Conservation (phyloP, 371 early-diverging fungal species). For the Circinella minor region DNA sequence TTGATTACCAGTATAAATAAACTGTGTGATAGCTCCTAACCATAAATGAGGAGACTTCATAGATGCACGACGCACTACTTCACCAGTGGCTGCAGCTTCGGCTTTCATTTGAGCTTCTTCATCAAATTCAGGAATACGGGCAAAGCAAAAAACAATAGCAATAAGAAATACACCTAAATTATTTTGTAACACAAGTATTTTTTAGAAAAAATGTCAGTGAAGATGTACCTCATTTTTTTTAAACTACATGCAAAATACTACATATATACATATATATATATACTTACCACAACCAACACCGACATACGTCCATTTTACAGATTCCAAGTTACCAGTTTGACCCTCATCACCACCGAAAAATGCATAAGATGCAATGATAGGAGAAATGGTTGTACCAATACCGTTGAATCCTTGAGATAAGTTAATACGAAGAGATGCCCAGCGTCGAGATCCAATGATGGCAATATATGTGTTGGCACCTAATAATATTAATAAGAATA, state of each 20-base stretch:
- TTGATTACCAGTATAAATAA: conserved; percentile 52
- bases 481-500: conserved; percentile 2
- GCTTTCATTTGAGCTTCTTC: conserved; percentile 38
- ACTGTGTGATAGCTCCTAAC: conserved; percentile 44
- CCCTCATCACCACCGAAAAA: conserved; percentile 45
- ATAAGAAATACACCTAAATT: conserved; percentile 38
- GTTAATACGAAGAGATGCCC: conserved; percentile 47
- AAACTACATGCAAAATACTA: too few relatives aligned
- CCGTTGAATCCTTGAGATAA: conserved; percentile 54
- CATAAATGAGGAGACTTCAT: conserved; percentile 43
- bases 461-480: conserved; percentile 53
- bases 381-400: conserved; percentile 47
- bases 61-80: conserved; percentile 29
- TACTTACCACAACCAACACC: conserved; percentile 48
- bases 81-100: conserved; percentile 27
- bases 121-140: conserved; percentile 48
- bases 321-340: conserved; percentile 26
- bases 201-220: too few relatives aligned
- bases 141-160: conserved; percentile 46
- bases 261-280: background rate
- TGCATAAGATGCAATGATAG: conserved; percentile 51
- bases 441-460: conserved; percentile 41
- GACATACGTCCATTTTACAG: conserved; percentile 54
- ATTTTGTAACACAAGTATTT: too few relatives aligned
- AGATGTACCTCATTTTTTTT: too few relatives aligned